Evolutionary conservation across 129 eudicot genomes (phyloP).

Genomic region (Ambrosia trifida): DNA sequence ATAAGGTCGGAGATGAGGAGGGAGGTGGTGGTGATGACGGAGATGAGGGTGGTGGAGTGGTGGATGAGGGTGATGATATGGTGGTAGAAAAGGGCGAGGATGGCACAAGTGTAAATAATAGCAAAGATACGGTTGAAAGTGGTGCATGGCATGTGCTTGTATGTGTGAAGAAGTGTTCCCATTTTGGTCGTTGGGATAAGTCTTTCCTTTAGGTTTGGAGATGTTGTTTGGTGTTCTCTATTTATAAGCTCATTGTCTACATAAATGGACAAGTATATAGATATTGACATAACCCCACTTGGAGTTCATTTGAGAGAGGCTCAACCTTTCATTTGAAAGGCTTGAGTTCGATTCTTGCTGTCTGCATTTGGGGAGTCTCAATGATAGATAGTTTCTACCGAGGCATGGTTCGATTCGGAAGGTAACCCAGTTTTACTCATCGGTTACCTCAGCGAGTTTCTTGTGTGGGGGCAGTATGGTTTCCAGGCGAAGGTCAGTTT

Average conservation of each 20-base stretch:
- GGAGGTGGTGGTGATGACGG: slow-evolving; percentile 24
- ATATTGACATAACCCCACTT: no score
- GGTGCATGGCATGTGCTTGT: slow-evolving; percentile 39
- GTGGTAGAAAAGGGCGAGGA: slow-evolving; percentile 45
- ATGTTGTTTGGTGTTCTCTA: neutral
- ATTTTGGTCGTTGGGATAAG: neutral
- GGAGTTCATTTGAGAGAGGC: no score
- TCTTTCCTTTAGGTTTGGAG: neutral
- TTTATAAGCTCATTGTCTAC: neutral
- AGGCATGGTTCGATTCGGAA: no score
- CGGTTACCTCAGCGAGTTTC: no score
- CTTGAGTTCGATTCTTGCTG: no score
- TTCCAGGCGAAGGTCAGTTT: no score
- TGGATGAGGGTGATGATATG: slow-evolving; percentile 32
- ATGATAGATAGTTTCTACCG: no score
- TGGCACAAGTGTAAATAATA: slow-evolving; percentile 41
- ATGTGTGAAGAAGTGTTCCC: slow-evolving; percentile 40
- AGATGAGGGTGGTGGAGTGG: slow-evolving; percentile 33
- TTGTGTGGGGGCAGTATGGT: no score
- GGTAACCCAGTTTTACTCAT: no score
- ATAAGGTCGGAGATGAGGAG: slow-evolving; percentile 48
- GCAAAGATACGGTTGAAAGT: slow-evolving; percentile 51
- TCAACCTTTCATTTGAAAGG: no score
- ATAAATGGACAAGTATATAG: no score
- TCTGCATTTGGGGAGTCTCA: no score